A percentile compares a stretch with the other conserved stretches of the same genome.
phyloP scores from a whole-genome alignment of 1,284 basidiomycete species.

The Marasmius sp. region DNA sequence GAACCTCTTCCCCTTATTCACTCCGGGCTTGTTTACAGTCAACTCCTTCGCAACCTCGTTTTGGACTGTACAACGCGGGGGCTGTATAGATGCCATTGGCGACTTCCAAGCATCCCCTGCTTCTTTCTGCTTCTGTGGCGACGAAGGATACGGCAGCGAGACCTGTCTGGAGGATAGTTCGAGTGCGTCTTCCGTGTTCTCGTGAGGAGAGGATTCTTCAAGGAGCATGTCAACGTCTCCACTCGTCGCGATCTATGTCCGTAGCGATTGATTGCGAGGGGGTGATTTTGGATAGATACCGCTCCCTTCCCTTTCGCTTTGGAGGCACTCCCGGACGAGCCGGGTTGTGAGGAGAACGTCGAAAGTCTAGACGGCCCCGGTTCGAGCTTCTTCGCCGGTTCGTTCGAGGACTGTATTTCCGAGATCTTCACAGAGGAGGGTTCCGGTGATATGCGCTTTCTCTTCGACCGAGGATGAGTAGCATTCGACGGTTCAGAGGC shows the following conservation, averaged over 20 bases:
- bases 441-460: too few relatives aligned
- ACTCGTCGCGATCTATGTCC: conserved; percentile 7
- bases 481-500: too few relatives aligned
- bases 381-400: conserved; percentile 28
- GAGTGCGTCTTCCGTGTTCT: conserved; percentile 26
- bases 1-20: conserved; percentile 92
- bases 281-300: neutral
- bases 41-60: conserved; percentile 77
- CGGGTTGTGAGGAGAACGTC: conserved; percentile 47
- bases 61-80: conserved; percentile 79
- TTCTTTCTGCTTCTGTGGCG: neutral
- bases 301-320: conserved; percentile 22
- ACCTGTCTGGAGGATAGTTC: conserved; percentile 37
- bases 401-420: neutral
- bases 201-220: conserved; percentile 8
- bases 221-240: conserved; percentile 28
- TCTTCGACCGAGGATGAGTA: too few relatives aligned
- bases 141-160: conserved; percentile 13
- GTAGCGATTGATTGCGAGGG: too few relatives aligned
- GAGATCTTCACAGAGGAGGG: too few relatives aligned
- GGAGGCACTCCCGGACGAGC: conserved; percentile 20
- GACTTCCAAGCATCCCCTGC: conserved; percentile 55
- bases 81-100: conserved; percentile 72
- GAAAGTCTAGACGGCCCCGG: conserved; percentile 57
- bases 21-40: conserved; percentile 89